These are phyloP conservation scores for Symmetrospora coprosmae DNA, from an alignment of 768 basidiomycete genomes.

Conservation along the genomic window DNA sequence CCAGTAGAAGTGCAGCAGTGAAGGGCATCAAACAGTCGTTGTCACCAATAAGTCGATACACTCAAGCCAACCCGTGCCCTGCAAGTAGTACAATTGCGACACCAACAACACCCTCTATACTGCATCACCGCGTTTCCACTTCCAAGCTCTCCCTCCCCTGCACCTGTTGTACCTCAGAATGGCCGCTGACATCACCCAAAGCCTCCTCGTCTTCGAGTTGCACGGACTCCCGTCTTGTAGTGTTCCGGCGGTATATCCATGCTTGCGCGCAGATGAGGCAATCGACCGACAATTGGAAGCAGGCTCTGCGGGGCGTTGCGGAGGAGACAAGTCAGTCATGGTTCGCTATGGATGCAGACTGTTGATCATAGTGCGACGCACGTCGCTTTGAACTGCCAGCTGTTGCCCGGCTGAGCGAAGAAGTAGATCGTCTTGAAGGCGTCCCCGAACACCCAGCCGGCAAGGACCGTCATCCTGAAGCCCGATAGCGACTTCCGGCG, in stretches of 20 bases:
- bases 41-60: too few species aligned
- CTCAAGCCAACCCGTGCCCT: too few species aligned
- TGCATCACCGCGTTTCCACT: too few species aligned
- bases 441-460: conserved; percentile 27
- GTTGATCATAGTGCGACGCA: not conserved
- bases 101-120: too few species aligned
- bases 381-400: conserved; percentile 26
- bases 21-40: too few species aligned
- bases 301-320: conserved; percentile 15
- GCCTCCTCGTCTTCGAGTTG: too few species aligned
- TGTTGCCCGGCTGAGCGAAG: conserved; percentile 22
- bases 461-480: conserved; percentile 25
- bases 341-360: not conserved
- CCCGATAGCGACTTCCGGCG: conserved; percentile 26
- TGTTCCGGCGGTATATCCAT: conserved; percentile 24
- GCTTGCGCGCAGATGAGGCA: conserved; percentile 25
- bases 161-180: too few species aligned
- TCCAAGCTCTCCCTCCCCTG: too few species aligned
- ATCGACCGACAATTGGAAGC: conserved; percentile 31
- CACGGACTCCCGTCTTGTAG: too few species aligned
- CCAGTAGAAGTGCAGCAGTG: too few species aligned
- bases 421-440: conserved; percentile 27
- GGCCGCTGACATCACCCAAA: too few species aligned
- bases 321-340: not conserved
- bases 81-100: too few species aligned